Percentiles rank a stretch among this genome's conserved stretches.
Conservation (phyloP, 257 asterid genomes). For the Solanum boliviense region DNA sequence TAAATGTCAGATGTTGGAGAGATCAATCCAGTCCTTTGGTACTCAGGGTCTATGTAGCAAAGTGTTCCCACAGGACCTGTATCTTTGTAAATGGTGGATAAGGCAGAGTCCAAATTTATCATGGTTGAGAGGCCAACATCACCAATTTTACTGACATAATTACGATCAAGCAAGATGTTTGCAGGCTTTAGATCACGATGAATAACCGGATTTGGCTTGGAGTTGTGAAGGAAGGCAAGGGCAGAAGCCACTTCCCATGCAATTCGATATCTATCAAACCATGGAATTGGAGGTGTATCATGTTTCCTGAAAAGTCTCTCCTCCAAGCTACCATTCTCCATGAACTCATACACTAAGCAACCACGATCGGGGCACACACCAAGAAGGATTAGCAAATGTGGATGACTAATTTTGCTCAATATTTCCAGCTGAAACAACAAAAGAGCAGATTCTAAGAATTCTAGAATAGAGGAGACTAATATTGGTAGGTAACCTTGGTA, state of each 20-base stretch:
- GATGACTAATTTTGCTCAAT: slow-evolving; percentile 73
- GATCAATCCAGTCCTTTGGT: slow-evolving; percentile 65
- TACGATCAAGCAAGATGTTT: slow-evolving; percentile 72
- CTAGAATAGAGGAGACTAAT: background rate
- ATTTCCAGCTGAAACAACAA: slow-evolving; percentile 48
- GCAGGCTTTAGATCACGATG: slow-evolving; percentile 94
- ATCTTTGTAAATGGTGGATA: slow-evolving; percentile 22
- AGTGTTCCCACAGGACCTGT: slow-evolving; percentile 59
- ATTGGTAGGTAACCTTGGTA: background rate
- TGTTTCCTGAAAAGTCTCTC: slow-evolving; percentile 45
- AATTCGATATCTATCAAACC: slow-evolving; percentile 71
- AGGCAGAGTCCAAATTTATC: slow-evolving; percentile 28
- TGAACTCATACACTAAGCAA: slow-evolving; percentile 82
- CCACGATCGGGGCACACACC: slow-evolving; percentile 75
- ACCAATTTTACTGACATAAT: slow-evolving; percentile 72
- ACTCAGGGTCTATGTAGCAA: slow-evolving; percentile 87
- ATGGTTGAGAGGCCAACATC: slow-evolving; percentile 73
- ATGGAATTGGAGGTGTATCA: slow-evolving; percentile 47
- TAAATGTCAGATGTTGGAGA: slow-evolving; percentile 65
- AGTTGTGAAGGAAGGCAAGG: slow-evolving; percentile 22
- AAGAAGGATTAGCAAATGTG: slow-evolving; percentile 73
- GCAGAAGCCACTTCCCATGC: slow-evolving; percentile 18
- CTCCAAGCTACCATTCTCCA: slow-evolving; percentile 86
- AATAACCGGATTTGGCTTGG: slow-evolving; percentile 55
- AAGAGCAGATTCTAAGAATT: slow-evolving; percentile 2